phyloP scores from a whole-genome alignment of 768 basidiomycete species.

The Rhizopogon vesiculosus region DNA sequence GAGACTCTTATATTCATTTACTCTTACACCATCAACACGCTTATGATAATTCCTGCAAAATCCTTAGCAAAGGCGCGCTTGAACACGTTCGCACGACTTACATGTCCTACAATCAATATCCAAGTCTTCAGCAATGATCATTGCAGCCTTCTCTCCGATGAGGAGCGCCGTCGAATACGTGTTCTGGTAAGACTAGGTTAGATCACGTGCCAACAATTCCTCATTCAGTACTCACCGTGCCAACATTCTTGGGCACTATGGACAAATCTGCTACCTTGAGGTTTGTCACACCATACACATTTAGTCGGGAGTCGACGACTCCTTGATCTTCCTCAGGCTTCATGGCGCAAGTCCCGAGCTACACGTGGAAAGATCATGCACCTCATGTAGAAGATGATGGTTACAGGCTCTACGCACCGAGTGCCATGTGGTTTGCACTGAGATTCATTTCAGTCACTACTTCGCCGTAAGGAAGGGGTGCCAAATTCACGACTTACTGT shows the following conservation, averaged over 20 bases:
- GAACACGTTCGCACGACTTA: not conserved
- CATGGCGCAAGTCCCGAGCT: slow-evolving; percentile 70
- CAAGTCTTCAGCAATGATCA: slow-evolving; percentile 53
- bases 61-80: not conserved
- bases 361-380: not conserved
- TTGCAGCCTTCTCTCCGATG: slow-evolving; percentile 59
- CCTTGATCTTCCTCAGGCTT: slow-evolving; percentile 45
- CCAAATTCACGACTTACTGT: slow-evolving; percentile 9
- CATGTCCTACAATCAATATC: slow-evolving; percentile 14
- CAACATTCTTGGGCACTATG: slow-evolving; percentile 26
- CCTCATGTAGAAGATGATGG: not conserved
- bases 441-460: not conserved
- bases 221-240: slow-evolving; percentile 12
- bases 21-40: not conserved
- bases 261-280: slow-evolving; percentile 14
- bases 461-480: not conserved
- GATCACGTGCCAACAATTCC: not conserved
- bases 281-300: slow-evolving; percentile 9
- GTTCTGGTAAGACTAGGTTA: slow-evolving; percentile 19
- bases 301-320: slow-evolving; percentile 9
- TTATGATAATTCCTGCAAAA: not conserved
- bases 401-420: slow-evolving; percentile 18
- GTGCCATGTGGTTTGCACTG: slow-evolving; percentile 30
- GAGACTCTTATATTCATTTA: not conserved
- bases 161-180: slow-evolving; percentile 39